These are phyloP conservation scores for Xeromyces bisporus DNA, from an alignment of 495 filamentous ascomycete species.

Conservation along the genomic window DNA sequence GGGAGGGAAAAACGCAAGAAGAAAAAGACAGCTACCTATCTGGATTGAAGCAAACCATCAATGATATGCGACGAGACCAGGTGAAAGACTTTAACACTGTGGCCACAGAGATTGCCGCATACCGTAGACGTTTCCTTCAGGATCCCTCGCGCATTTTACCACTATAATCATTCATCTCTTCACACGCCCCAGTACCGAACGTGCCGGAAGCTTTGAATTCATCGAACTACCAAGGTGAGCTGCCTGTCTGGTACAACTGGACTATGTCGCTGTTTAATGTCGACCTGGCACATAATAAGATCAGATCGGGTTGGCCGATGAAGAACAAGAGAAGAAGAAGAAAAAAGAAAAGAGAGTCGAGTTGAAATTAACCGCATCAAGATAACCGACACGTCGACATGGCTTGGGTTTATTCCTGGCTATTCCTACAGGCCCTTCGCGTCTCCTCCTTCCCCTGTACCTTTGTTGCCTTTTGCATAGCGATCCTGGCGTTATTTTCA, in stretches of 20 bases:
- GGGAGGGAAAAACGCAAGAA: constrained; percentile 52
- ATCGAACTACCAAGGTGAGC: constrained; percentile 16
- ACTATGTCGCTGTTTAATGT: too few relatives aligned
- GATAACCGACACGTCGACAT: too few relatives aligned
- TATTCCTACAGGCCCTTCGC: too few relatives aligned
- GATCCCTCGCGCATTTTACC: constrained; percentile 34
- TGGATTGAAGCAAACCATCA: constrained; percentile 60
- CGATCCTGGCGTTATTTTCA: not conserved
- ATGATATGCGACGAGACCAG: constrained; percentile 53
- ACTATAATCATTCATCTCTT: constrained; percentile 20
- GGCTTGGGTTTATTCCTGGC: too few relatives aligned
- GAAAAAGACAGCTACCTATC: constrained; percentile 54
- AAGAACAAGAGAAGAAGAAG: too few relatives aligned
- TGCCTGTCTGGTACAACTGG: too few relatives aligned
- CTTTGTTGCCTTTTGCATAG: not conserved
- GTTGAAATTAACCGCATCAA: too few relatives aligned
- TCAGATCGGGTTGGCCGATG: too few relatives aligned
- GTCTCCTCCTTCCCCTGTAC: not conserved
- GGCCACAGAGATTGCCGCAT: constrained; percentile 64
- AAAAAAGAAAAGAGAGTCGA: too few relatives aligned
- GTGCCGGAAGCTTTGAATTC: not conserved
- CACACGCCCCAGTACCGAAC: too few relatives aligned
- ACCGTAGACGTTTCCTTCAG: constrained; percentile 52
- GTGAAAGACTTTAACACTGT: constrained; percentile 69
- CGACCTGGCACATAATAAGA: too few relatives aligned